Conservation (phyloP, 2,329 filamentous ascomycete species). For the Ophiocordyceps robertsii region DNA sequence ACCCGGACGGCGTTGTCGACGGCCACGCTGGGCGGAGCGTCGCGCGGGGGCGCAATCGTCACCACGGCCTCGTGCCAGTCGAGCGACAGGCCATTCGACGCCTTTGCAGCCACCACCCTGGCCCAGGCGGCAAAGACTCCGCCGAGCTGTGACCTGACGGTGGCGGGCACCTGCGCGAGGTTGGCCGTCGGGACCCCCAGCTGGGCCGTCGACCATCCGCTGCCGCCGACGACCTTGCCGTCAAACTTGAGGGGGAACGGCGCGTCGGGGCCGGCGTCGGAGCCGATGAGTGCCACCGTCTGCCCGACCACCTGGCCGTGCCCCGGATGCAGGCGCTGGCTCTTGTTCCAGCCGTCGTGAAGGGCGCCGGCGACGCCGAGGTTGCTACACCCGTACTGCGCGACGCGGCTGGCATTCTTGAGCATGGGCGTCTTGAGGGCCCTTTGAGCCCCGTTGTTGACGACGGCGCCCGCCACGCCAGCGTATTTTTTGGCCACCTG, state of each 20-base stretch:
- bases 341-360: conserved; percentile 22
- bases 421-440: conserved; percentile 15
- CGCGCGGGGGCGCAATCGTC: conserved; percentile 36
- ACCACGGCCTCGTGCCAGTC: conserved; percentile 49
- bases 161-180: conserved; percentile 35
- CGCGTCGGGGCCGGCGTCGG: conserved; percentile 34
- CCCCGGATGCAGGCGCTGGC: conserved; percentile 20
- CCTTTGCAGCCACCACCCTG: conserved; percentile 19
- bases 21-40: conserved; percentile 30
- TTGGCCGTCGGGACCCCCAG: conserved; percentile 41
- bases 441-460: conserved; percentile 26
- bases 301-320: conserved; percentile 17
- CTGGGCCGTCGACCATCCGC: conserved; percentile 22
- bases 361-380: conserved; percentile 13
- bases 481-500: conserved; percentile 29
- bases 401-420: conserved; percentile 25
- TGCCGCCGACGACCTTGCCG: conserved; percentile 32
- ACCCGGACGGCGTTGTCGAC: conserved; percentile 36
- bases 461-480: conserved; percentile 20
- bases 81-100: conserved; percentile 16
- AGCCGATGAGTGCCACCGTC: conserved; percentile 26
- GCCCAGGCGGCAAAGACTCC: conserved; percentile 57
- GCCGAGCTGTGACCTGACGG: conserved; percentile 37
- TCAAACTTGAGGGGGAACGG: conserved; percentile 41
- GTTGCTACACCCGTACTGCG: conserved; percentile 20